These are phyloP conservation scores for Teunomyces stri DNA, from an alignment of 805 yeast genomes.

Conservation along the genomic window DNA sequence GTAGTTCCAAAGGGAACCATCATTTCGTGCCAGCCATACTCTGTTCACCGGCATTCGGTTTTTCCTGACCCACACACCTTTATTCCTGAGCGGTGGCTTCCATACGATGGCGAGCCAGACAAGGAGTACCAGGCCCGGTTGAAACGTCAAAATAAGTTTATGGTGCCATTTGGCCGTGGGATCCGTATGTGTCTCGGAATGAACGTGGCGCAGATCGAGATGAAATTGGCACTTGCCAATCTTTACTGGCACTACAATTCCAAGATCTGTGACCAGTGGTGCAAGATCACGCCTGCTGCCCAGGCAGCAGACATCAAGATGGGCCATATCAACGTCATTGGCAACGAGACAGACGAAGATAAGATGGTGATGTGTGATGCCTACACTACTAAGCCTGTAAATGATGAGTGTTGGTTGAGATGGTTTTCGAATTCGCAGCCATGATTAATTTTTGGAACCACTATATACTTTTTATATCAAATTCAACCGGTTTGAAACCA, in stretches of 20 bases:
- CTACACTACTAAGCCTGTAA: slow-evolving; percentile 51
- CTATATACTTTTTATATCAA: no score
- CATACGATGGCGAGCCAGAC: slow-evolving; percentile 29
- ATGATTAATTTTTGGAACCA: neutral
- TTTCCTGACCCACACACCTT: slow-evolving; percentile 54
- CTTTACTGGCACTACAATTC: slow-evolving; percentile 50
- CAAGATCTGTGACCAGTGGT: slow-evolving; percentile 43
- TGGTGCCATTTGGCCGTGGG: slow-evolving; percentile 74
- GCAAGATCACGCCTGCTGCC: slow-evolving; percentile 22
- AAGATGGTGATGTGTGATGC: slow-evolving; percentile 57
- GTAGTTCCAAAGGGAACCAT: slow-evolving; percentile 51
- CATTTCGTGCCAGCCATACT: slow-evolving; percentile 65
- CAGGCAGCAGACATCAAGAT: slow-evolving; percentile 16
- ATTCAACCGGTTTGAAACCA: no score
- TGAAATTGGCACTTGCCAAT: slow-evolving; percentile 55
- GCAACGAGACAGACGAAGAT: slow-evolving; percentile 38
- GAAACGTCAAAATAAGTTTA: slow-evolving; percentile 46
- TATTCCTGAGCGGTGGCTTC: slow-evolving; percentile 65
- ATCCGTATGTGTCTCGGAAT: slow-evolving; percentile 73
- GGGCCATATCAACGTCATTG: slow-evolving; percentile 7
- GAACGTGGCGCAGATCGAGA: slow-evolving; percentile 64
- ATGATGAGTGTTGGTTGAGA: slow-evolving; percentile 52
- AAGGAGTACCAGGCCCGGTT: slow-evolving; percentile 33
- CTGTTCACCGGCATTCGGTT: slow-evolving; percentile 54
- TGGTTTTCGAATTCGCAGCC: slow-evolving; percentile 22